Percentiles rank a stretch among this genome's conserved stretches.
Evolutionary conservation across 2,329 filamentous ascomycete species (phyloP).

Genomic region (Nigrospora osmanthi): DNA sequence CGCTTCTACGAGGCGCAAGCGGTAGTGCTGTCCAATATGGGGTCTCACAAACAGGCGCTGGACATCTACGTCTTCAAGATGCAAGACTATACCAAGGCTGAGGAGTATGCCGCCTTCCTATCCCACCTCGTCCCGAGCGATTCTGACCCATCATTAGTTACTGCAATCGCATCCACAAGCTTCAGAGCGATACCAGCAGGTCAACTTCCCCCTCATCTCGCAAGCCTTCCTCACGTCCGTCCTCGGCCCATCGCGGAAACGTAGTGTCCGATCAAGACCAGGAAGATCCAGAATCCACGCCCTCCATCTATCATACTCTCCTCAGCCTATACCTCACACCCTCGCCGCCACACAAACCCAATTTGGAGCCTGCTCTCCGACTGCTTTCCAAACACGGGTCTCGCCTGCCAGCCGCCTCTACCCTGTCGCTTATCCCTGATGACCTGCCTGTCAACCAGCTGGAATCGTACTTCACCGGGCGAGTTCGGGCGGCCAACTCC

Average conservation of each 20-base stretch:
- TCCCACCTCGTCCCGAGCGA: neutral
- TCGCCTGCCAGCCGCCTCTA: constrained; percentile 79
- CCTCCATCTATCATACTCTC: constrained; percentile 86
- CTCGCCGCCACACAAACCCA: constrained; percentile 61
- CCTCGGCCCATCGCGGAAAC: constrained; percentile 13
- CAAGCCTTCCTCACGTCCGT: constrained; percentile 20
- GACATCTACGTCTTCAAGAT: constrained; percentile 97
- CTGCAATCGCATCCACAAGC: constrained; percentile 77
- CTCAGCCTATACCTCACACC: constrained; percentile 85
- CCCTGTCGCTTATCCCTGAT: constrained; percentile 77
- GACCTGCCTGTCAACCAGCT: constrained; percentile 70
- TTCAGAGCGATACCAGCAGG: constrained; percentile 36
- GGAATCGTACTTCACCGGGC: constrained; percentile 83
- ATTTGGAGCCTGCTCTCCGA: constrained; percentile 72
- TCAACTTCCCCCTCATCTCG: constrained; percentile 20
- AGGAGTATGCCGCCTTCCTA: constrained; percentile 59
- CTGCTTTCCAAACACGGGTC: constrained; percentile 91
- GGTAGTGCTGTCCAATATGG: constrained; percentile 89
- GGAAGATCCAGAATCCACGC: constrained; percentile 38
- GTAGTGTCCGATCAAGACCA: constrained; percentile 29
- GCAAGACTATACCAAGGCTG: constrained; percentile 77
- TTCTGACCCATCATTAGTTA: constrained; percentile 45
- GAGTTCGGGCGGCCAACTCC: constrained; percentile 80
- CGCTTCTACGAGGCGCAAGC: constrained; percentile 85
- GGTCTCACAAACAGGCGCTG: constrained; percentile 89